Evolutionary conservation across 768 basidiomycete species (phyloP), one percentile per base, ranked within the genome.

Genomic region (Lactarius psammicola): DNA sequence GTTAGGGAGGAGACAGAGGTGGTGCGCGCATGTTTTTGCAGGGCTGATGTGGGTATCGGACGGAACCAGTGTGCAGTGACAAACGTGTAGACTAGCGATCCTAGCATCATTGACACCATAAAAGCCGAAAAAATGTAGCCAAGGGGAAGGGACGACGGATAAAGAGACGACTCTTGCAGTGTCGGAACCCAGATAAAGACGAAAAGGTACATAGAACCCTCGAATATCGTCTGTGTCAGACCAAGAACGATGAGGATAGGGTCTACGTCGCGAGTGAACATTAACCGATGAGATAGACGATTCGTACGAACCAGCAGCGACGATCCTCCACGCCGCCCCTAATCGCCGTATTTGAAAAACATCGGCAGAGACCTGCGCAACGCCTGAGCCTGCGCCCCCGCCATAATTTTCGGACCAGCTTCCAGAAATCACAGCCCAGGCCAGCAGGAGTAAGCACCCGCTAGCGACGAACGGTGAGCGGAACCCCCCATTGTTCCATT

Each of bases 161-260:
- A 71, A 15, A 68, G 53, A n/a, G 85, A 80, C 26, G 77, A 77
- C 72, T 90, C 87, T 75, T 92, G 88, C 18, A 92, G 77, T 2
- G 85, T 81, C 1, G 90, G 89, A 0, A 92, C 90, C 90, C 90
- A 92, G 67, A 88, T 79, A 78, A 90, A 92, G 68, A 91, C 90
- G 75, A 91, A 92, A 66, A 91, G 82, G 75, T 92, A 91, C 89
- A 91, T 90, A 6, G 87, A 89, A 2, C 90, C 90, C 73, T 92
- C 89, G 72, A 92, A 92, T 75, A 87, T 89, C 1, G 90, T 92
- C 75, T 92, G 89, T 0, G 86, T 86, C 60, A 91, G 75, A 36
- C 89, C 88, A 26, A 92, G 81, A 30, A 82, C 82, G 66, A 90
- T 75, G 11, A 92, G 79, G 56, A 83, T 71, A 1, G 83, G 81